Percentiles rank a stretch among this genome's conserved stretches.
These are phyloP conservation scores for Acacia acuminata DNA, from an alignment of 306 rosid genomes.

Conservation along the genomic window DNA sequence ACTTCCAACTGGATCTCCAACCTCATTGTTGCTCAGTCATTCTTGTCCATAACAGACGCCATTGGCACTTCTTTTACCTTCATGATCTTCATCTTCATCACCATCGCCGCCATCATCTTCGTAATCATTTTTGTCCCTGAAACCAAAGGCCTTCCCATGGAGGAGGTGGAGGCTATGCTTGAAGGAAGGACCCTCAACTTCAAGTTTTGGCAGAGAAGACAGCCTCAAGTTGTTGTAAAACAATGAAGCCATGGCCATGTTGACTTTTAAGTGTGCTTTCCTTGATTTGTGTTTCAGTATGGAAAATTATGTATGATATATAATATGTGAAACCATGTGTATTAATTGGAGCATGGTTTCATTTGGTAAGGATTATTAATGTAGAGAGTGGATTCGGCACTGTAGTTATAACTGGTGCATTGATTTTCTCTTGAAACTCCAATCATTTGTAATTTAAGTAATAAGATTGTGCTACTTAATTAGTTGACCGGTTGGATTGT, in stretches of 20 bases:
- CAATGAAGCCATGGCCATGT: neutral
- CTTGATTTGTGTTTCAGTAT: neutral
- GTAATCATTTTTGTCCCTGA: constrained; percentile 57
- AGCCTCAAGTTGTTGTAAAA: constrained; percentile 11
- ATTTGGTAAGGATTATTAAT: neutral
- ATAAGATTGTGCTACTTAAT: neutral
- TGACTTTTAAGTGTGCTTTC: neutral
- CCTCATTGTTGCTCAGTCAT: constrained; percentile 64
- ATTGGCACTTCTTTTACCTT: constrained; percentile 62
- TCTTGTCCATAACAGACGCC: constrained; percentile 46
- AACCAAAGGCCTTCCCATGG: constrained; percentile 69
- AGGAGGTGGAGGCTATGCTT: constrained; percentile 65
- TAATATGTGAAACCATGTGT: neutral
- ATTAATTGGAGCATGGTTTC: neutral
- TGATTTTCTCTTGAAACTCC: neutral
- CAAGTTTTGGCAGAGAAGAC: constrained; percentile 53
- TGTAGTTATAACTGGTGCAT: constrained; percentile 7
- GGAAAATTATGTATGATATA: neutral
- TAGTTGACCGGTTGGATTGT: neutral
- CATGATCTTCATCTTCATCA: constrained; percentile 51
- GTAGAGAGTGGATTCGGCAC: neutral
- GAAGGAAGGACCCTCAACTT: constrained; percentile 44
- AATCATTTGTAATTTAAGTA: neutral
- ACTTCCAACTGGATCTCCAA: constrained; percentile 61
- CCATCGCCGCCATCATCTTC: constrained; percentile 49